These are phyloP conservation scores for Tetracladium marchalianum DNA, from an alignment of 495 filamentous ascomycete genomes.

Conservation along the genomic window DNA sequence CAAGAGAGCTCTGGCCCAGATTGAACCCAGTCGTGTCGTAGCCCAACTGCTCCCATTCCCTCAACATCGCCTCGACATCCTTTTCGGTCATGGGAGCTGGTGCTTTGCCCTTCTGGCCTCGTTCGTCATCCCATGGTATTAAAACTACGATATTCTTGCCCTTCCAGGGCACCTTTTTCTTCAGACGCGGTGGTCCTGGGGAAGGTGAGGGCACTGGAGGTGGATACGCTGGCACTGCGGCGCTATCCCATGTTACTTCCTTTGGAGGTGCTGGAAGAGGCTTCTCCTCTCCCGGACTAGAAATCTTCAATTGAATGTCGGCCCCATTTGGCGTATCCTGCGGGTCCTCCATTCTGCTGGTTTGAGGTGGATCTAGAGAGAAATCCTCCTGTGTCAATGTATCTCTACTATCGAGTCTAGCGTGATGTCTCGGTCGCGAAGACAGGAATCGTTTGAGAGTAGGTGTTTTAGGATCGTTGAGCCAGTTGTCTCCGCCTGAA, in stretches of 20 bases:
- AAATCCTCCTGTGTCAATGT: conserved; percentile 54
- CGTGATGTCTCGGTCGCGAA: conserved; percentile 1
- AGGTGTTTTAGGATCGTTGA: conserved; percentile 16
- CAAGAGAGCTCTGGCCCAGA: conserved; percentile 29
- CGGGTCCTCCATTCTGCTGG: conserved; percentile 11
- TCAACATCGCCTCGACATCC: conserved; percentile 56
- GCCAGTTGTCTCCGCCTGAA: conserved; percentile 19
- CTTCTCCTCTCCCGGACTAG: conserved; percentile 19
- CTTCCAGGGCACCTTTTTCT: conserved; percentile 54
- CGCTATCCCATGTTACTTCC: conserved; percentile 13
- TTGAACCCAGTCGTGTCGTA: conserved; percentile 70
- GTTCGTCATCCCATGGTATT: conserved; percentile 58
- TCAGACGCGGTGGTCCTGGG: conserved; percentile 32
- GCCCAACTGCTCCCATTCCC: conserved; percentile 62
- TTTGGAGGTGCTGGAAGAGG: conserved; percentile 36
- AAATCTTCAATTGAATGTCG: not conserved
- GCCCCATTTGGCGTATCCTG: conserved; percentile 8
- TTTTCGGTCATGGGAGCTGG: conserved; percentile 47
- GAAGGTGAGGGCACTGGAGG: conserved; percentile 8
- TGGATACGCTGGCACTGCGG: conserved; percentile 5
- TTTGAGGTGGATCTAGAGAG: conserved; percentile 23
- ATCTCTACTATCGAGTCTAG: conserved; percentile 48
- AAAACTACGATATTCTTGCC: conserved; percentile 65
- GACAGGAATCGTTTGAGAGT: conserved; percentile 17
- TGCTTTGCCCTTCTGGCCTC: conserved; percentile 47